phyloP scores from a whole-genome alignment of 2,329 filamentous ascomycete species.

The Ascochyta pisi region DNA sequence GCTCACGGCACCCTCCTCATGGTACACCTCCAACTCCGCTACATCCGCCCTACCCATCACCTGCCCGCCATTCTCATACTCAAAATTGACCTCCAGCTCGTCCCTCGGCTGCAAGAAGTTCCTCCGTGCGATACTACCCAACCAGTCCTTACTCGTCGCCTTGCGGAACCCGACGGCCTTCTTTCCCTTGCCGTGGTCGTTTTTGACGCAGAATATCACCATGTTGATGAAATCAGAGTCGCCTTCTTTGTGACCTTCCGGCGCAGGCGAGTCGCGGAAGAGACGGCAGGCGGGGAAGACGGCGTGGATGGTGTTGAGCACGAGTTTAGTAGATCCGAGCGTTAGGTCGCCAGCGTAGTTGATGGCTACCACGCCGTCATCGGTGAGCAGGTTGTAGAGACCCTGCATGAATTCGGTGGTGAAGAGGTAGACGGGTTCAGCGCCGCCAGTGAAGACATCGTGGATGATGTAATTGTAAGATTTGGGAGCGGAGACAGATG shows the following conservation, averaged over 20 bases:
- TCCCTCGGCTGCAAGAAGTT: conserved; percentile 74
- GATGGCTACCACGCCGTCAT: conserved; percentile 85
- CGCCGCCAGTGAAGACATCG: conserved; percentile 96
- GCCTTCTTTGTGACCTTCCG: conserved; percentile 49
- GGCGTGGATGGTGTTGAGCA: conserved; percentile 80
- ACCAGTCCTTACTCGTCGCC: conserved; percentile 69
- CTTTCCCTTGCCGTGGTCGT: conserved; percentile 43
- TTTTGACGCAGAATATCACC: conserved; percentile 90
- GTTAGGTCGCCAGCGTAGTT: conserved; percentile 93
- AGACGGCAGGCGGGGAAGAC: conserved; percentile 91
- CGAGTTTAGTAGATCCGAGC: conserved; percentile 75
- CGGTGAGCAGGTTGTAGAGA: conserved; percentile 73
- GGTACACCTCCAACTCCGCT: conserved; percentile 71
- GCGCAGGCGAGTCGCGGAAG: conserved; percentile 76
- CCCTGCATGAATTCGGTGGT: conserved; percentile 81
- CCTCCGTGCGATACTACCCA: conserved; percentile 73
- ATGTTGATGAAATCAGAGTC: conserved; percentile 86
- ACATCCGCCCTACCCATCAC: conserved; percentile 71
- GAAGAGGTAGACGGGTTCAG: conserved; percentile 87
- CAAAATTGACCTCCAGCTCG: conserved; percentile 65
- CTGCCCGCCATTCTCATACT: conserved; percentile 51
- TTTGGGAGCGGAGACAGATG: conserved; percentile 54
- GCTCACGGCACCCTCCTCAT: conserved; percentile 76
- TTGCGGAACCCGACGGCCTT: conserved; percentile 69
- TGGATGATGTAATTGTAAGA: conserved; percentile 93